Base-by-base conservation (phyloP, 1,139 yeast species). In the Suhomyces atakaporum region DNA sequence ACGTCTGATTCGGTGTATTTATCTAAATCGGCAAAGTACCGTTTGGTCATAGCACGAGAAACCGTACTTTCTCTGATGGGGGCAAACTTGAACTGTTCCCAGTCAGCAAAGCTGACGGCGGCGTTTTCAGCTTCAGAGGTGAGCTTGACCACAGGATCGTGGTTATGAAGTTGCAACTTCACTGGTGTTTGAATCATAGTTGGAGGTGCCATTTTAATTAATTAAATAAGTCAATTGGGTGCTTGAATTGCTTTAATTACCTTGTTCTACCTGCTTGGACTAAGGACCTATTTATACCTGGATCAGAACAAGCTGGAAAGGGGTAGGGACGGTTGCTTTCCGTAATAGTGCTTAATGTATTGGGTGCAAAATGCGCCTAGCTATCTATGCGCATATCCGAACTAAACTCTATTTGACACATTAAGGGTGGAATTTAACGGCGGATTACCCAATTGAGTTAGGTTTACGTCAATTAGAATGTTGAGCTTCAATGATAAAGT, bases 31-130 rank as follows among this genome's bases (percentile, higher is more conserved):
- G 76, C 75, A 58, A 83, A 84, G 65, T 84, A 84, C 46, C 92
- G 77, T 48, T 68, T 72, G 34, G 90, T 83, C 92, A 84, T 84
- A 25, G 92, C 92, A 44, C 92, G 73, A n/a, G 90, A 81, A 24
- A 84, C 90, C 3, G 85, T 79, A 7, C 88, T 79, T 63, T 84
- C 92, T 44, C 90, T 73, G 50, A 84, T 84, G 42, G 89, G 89
- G 16, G 79, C 75, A 59, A 84, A 84, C 47, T 71, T 66, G 63
- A 84, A 84, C 28, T 70, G 66, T 20, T 81, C 78, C 90, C 90
- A 82, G 57, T 81, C 82, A 12, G 70, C 73, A 43, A 68, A 68
- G 61, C 35, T 35, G 15, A 50, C 46, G 5, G 42, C 31, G 25
- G 43, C 40, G 26, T 50, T 50, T 10, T 45, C 50, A 18, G 50